phyloP scores from a whole-genome alignment of 1,284 basidiomycete genomes.

The Sporisorium scitamineum region DNA sequence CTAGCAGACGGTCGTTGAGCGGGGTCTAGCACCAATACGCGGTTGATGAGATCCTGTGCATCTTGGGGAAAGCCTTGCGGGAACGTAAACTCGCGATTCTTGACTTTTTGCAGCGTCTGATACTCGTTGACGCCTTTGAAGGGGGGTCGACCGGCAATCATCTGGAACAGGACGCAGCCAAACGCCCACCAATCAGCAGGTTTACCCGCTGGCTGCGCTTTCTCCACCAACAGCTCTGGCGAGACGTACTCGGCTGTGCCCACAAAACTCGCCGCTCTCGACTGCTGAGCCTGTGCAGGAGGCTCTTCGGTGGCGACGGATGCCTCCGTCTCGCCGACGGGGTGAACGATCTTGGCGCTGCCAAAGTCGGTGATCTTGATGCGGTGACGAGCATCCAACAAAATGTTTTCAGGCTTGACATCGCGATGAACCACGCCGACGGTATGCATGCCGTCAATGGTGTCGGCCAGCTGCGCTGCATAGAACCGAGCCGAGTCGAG shows the following conservation, averaged over 20 bases:
- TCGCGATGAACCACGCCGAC: constrained; percentile 64
- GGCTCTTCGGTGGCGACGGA: not conserved
- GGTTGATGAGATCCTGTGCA: constrained; percentile 71
- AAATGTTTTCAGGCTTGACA: constrained; percentile 67
- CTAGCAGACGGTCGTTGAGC: constrained; percentile 25
- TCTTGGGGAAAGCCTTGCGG: constrained; percentile 71
- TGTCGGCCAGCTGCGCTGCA: constrained; percentile 63
- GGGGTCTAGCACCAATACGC: constrained; percentile 70
- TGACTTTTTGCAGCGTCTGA: constrained; percentile 74
- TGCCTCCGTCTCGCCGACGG: constrained; percentile 15
- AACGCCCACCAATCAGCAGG: constrained; percentile 75
- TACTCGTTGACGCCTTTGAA: constrained; percentile 75
- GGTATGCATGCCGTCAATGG: constrained; percentile 63
- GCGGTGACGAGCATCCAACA: constrained; percentile 56
- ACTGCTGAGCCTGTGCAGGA: not conserved
- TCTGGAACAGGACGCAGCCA: constrained; percentile 74
- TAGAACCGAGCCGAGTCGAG: constrained; percentile 53
- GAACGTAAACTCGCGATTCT: constrained; percentile 72
- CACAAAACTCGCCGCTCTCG: constrained; percentile 82
- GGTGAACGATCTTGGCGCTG: constrained; percentile 61
- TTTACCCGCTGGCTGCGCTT: constrained; percentile 71
- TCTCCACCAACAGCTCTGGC: constrained; percentile 84
- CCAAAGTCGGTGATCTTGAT: constrained; percentile 68
- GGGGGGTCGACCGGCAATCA: constrained; percentile 73
- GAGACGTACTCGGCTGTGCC: constrained; percentile 96